phyloP scores from a whole-genome alignment of 2,329 filamentous ascomycete species.

The Neofusicoccum laricinum region DNA sequence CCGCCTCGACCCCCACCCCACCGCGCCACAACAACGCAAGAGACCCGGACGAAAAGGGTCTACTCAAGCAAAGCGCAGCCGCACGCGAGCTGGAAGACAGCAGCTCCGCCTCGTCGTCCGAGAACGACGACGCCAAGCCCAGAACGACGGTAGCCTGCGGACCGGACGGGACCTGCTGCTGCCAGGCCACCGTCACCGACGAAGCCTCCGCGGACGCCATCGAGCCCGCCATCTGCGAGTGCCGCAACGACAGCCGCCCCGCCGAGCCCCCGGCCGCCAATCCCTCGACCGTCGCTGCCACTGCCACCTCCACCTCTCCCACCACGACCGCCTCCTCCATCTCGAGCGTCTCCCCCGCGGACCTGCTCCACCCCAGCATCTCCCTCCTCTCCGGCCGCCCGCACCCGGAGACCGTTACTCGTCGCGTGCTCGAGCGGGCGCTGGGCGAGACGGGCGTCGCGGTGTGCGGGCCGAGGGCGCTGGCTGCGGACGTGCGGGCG shows the following conservation, averaged over 20 bases:
- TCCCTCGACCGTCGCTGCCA: constrained; percentile 20
- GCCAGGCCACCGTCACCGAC: constrained; percentile 49
- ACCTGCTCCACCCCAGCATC: constrained; percentile 32
- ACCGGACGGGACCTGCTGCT: constrained; percentile 45
- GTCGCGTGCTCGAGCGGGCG: constrained; percentile 56
- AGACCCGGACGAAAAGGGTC: constrained; percentile 18
- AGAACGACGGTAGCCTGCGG: constrained; percentile 23
- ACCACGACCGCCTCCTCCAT: not conserved
- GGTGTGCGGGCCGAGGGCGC: constrained; percentile 57
- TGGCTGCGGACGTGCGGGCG: constrained; percentile 55
- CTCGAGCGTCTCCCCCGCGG: not conserved
- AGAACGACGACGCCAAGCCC: not conserved
- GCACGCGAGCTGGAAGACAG: constrained; percentile 25
- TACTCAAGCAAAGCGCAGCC: constrained; percentile 16
- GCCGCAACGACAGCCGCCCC: constrained; percentile 25
- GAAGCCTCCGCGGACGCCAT: constrained; percentile 28
- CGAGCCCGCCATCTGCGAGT: constrained; percentile 35
- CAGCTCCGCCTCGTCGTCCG: constrained; percentile 16
- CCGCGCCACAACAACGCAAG: constrained; percentile 20
- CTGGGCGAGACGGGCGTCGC: constrained; percentile 62
- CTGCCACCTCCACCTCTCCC: not conserved
- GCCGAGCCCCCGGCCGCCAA: constrained; percentile 9
- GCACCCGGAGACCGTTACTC: constrained; percentile 49
- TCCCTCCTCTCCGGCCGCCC: constrained; percentile 52
- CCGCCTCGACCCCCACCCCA: constrained; percentile 26